Evolutionary conservation across 2,329 filamentous ascomycete genomes (phyloP), one percentile per base, ranked within the genome.

Genomic region (Leptographium radiaticola): DNA sequence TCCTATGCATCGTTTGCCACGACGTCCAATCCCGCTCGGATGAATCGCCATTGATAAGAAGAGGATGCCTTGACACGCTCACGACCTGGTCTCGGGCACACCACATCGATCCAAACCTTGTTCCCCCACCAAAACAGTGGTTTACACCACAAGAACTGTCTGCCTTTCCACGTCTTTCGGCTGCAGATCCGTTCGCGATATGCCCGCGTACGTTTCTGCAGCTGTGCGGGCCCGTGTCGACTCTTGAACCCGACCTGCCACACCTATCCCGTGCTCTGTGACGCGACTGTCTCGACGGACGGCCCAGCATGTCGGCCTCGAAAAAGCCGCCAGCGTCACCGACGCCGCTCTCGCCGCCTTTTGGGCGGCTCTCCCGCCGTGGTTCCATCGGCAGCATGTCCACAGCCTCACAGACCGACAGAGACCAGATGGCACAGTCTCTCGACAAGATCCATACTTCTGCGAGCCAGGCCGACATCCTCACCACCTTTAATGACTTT

Each of bases 401-500:
- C 30, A 70, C 71, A 8, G 66, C 71, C 3, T 68, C 74, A 2
- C 75, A 77, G 49, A 70, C 80, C 43, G 86, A 90, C 66, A 86
- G 81, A 64, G 86, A 89, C 58, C 83, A 87, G 55, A 75, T 91
- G 40, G 81, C 86, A 38, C 80, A 88, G 58, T 80, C 85, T 18
- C 80, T 96, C 57, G 86, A 95, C 68, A 84, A 87, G 62, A 95
- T 96, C 60, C 91, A 96, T 68, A 89, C 76, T 51, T 83, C 87
- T 7, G 89, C 90, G n/a, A 94, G 87, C 63, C 86, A 87, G 65
- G 87, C 87, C 38, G 86, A 86, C 58, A 80, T 83, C 38, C 75
- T 97, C 49, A 97, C 91, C 2, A 94, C 89, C 10, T 97, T 97
- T 70, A 94, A 94, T 69, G 90, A 96, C 64, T 90, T 95, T 63